Conservation (phyloP, 805 yeast species). For the Wickerhamomyces subpelliculosus region DNA sequence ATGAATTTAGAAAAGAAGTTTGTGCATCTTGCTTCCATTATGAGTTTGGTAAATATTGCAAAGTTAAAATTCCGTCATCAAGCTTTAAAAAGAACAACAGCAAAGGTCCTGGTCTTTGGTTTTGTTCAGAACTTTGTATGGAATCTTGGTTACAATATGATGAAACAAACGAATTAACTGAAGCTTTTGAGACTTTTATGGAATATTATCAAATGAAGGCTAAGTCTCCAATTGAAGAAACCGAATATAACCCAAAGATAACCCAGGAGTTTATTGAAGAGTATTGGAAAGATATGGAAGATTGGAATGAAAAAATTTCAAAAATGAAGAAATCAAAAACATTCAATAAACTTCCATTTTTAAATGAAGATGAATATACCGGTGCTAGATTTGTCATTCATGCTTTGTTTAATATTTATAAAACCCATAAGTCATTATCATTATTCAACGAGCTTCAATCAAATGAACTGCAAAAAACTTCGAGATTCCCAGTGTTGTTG, state of each 20-base stretch:
- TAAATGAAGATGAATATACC: constrained; percentile 48
- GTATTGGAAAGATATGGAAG: constrained; percentile 32
- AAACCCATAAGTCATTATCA: constrained; percentile 7
- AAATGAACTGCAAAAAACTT: constrained; percentile 40
- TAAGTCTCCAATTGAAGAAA: constrained; percentile 20
- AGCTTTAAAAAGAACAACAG: constrained; percentile 13
- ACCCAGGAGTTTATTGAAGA: constrained; percentile 15
- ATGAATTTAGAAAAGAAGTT: constrained; percentile 56
- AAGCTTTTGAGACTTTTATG: constrained; percentile 26
- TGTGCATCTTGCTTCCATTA: constrained; percentile 49
- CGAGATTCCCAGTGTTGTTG: constrained; percentile 39
- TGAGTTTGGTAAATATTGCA: constrained; percentile 40
- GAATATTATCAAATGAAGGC: constrained; percentile 17
- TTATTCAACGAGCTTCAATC: constrained; percentile 41
- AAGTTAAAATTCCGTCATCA: constrained; percentile 22
- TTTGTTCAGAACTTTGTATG: constrained; percentile 44
- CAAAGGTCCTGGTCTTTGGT: constrained; percentile 40
- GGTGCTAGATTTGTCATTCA: constrained; percentile 42
- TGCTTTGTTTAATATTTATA: constrained; percentile 26
- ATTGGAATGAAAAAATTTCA: constrained; percentile 30
- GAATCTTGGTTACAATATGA: constrained; percentile 30
- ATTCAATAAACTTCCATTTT: constrained; percentile 30
- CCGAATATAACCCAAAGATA: constrained; percentile 7
- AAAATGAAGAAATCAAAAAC: constrained; percentile 31
- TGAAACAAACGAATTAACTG: constrained; percentile 26